Evolutionary conservation across 2,329 filamentous ascomycete species (phyloP), one percentile per base, ranked within the genome.

Genomic region (Aspergillus aculeatinus): DNA sequence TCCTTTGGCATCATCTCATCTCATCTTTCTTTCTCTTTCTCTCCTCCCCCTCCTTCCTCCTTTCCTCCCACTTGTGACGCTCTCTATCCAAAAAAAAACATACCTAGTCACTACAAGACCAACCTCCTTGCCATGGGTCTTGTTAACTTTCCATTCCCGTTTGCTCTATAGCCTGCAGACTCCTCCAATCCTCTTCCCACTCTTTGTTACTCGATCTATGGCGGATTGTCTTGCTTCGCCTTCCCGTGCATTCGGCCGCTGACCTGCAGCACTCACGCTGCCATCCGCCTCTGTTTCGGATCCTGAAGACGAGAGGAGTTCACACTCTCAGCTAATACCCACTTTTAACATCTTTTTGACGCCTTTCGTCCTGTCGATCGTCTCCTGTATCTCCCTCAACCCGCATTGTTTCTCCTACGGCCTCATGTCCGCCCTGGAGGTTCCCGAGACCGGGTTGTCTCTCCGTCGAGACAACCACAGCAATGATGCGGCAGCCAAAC

Each of bases 361-460:
- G 39, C 47, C 11, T 35, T 55, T 55, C 33, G 49, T 33, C 59
- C 47, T 25, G 39, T 35, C 33, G 33, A 44, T 19, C 39, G 39
- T 44, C 39, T 16, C 33, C 54, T 56, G 31, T 23, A 58, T 55
- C 55, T 59, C 55, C 51, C 52, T 53, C 27, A 9, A 60, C 48
- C 52, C 50, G 5, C 39, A 44, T 44, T 44, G 39, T 16, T 44
- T 19, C 39, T 16, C 39, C 16, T 16, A 44, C 14, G 6, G 39
- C 39, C 65, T 48, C 65, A 79, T 78, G 76, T 63, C 68, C 56
- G 61, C 69, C 58, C 65, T 80, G 44, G 60, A 70, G 44, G 66
- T 80, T 48, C 77, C 77, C 48, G 68, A 74, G 51, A 66, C 68
- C 58, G 78, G 78, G 60, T 66, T 80, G 65, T 72, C 72, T 71